phyloP scores from a whole-genome alignment of 768 basidiomycete genomes.

The Leccinellum luteum region DNA sequence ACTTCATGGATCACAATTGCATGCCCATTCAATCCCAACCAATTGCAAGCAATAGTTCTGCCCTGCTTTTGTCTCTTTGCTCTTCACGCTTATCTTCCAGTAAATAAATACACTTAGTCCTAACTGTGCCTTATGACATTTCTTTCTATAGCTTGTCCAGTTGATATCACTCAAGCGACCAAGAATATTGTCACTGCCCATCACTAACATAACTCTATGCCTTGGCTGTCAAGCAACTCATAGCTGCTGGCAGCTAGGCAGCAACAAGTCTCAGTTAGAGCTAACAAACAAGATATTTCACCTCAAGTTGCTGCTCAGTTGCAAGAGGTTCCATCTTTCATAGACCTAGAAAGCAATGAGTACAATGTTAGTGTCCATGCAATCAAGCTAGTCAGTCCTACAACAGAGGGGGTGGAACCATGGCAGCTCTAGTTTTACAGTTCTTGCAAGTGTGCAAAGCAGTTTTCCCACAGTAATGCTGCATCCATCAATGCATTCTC shows the following conservation, averaged over 20 bases:
- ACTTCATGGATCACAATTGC: not conserved
- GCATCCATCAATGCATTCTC: conserved; percentile 6
- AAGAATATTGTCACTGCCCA: not conserved
- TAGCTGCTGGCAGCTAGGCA: not conserved
- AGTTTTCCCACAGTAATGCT: not conserved
- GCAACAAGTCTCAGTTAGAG: not conserved
- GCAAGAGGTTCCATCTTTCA: not conserved
- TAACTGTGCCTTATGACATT: not conserved
- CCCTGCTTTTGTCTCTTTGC: not conserved
- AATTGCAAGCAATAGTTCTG: not conserved
- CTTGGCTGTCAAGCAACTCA: conserved; percentile 1
- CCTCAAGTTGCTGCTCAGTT: not conserved
- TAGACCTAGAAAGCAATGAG: not conserved
- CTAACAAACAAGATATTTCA: not conserved
- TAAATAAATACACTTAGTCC: not conserved
- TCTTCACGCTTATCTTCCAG: not conserved
- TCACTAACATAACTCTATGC: not conserved
- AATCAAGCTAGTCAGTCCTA: not conserved
- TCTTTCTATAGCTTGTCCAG: not conserved
- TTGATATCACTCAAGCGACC: not conserved
- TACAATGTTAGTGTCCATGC: not conserved
- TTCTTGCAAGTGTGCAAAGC: not conserved
- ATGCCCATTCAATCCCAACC: not conserved
- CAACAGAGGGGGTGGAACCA: not conserved
- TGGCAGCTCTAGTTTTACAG: conserved; percentile 9